phyloP scores from a whole-genome alignment of 345 rosid genomes.

The Trapa bicornis region DNA sequence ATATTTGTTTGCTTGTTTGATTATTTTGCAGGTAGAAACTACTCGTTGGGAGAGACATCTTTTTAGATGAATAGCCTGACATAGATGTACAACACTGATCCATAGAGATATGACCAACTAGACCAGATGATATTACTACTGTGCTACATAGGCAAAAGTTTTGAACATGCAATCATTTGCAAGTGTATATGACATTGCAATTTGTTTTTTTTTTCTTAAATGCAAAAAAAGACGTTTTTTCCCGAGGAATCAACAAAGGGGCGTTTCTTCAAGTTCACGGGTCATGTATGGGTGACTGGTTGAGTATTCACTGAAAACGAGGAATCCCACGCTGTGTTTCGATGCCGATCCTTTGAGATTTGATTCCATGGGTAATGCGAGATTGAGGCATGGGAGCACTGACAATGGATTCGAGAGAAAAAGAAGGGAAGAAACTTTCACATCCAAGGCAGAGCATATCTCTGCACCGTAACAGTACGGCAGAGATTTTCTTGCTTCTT shows the following conservation, averaged over 20 bases:
- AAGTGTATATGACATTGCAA: constrained; percentile 10
- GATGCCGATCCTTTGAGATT: constrained; percentile 4
- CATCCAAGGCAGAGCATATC: constrained; percentile 21
- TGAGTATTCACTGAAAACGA: background rate
- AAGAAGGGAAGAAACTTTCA: constrained; percentile 9
- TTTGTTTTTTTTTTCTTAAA: too few relatives aligned
- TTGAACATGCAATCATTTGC: constrained; percentile 9
- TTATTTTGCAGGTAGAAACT: background rate
- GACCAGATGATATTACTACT: background rate
- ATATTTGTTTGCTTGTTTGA: background rate
- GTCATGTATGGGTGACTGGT: background rate
- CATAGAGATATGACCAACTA: background rate
- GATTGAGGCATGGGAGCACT: background rate
- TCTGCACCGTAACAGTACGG: constrained; percentile 1
- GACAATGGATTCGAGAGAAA: background rate
- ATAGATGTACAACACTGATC: background rate
- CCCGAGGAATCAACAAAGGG: background rate
- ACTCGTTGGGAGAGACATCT: background rate
- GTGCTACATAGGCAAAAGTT: constrained; percentile 2
- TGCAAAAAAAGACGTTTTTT: too few relatives aligned
- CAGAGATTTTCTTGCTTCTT: constrained; percentile 18
- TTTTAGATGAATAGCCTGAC: constrained; percentile 1
- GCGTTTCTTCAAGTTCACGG: background rate
- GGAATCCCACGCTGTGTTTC: background rate
- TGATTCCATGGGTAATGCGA: constrained; percentile 11